These are phyloP conservation scores for Liriodendron chinense DNA, from an alignment of 164 flowering plant genomes.

Conservation along the genomic window DNA sequence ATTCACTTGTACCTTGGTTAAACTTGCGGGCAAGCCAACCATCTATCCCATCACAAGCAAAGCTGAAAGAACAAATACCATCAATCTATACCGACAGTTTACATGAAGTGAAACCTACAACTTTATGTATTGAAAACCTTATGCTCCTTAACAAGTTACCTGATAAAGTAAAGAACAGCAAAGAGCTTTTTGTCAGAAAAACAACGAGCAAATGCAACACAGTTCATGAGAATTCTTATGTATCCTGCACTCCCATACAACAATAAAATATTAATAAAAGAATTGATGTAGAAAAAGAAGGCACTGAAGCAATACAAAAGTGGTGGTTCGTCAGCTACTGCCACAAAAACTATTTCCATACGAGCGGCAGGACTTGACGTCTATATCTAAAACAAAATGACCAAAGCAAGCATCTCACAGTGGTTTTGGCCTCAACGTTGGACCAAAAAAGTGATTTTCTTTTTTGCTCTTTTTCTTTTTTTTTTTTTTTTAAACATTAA, in stretches of 20 bases:
- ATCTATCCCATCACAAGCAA: slow-evolving; percentile 89
- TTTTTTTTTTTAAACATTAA: not conserved
- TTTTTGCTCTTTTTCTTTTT: too few species aligned
- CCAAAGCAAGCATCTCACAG: not conserved
- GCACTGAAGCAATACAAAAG: not conserved
- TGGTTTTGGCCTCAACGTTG: not conserved
- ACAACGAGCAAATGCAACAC: slow-evolving; percentile 66
- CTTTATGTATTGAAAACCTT: not conserved
- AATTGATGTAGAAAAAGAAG: not conserved
- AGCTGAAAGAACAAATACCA: slow-evolving; percentile 46
- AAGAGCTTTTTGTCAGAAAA: slow-evolving; percentile 69
- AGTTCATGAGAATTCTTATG: slow-evolving; percentile 66
- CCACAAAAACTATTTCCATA: not conserved
- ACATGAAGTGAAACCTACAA: not conserved
- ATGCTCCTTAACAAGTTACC: slow-evolving; percentile 33
- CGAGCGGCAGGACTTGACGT: not conserved
- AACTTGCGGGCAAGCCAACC: slow-evolving; percentile 97
- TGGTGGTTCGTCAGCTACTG: not conserved
- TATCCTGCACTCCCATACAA: slow-evolving; percentile 53
- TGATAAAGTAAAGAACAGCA: slow-evolving; percentile 66
- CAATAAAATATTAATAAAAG: not conserved
- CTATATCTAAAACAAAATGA: not conserved
- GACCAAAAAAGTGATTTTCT: not conserved
- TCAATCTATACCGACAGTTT: slow-evolving; percentile 2
- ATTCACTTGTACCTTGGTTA: slow-evolving; percentile 66